Evolutionary conservation across 805 yeast genomes (phyloP).

Genomic region (Zygosaccharomyces lentus): DNA sequence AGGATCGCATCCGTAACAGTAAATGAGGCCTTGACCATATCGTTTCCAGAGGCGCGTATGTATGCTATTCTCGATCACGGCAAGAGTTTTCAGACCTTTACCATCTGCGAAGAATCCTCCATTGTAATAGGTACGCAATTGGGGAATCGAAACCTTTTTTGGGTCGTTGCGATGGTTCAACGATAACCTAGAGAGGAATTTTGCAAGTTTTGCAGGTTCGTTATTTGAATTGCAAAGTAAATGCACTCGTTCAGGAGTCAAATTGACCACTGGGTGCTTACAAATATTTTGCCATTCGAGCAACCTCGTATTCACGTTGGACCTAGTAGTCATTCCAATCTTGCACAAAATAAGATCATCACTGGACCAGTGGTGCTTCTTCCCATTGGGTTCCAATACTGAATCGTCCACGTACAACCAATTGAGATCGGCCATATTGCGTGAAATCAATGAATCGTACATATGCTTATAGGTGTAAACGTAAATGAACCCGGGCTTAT

Average conservation of each 20-base stretch:
- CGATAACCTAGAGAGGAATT: conserved; percentile 14
- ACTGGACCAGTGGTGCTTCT: conserved; percentile 18
- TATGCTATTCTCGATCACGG: conserved; percentile 21
- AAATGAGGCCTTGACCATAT: conserved; percentile 29
- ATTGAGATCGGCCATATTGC: conserved; percentile 4
- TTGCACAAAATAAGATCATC: conserved; percentile 25
- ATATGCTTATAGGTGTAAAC: conserved; percentile 26
- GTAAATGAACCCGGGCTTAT: conserved; percentile 26
- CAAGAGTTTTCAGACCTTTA: conserved; percentile 14
- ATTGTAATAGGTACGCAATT: conserved; percentile 17
- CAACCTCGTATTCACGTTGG: conserved; percentile 24
- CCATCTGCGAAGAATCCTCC: conserved; percentile 27
- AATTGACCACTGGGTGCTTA: conserved; percentile 24
- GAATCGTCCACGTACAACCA: conserved; percentile 28
- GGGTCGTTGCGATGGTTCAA: conserved; percentile 3
- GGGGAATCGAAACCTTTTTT: background rate
- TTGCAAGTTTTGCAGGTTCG: conserved; percentile 2
- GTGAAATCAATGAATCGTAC: conserved; percentile 15
- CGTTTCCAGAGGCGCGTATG: conserved; percentile 30
- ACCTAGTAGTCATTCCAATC: conserved; percentile 32
- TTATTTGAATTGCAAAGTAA: background rate
- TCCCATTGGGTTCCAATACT: conserved; percentile 6
- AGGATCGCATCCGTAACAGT: conserved; percentile 30
- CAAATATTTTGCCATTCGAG: conserved; percentile 30
- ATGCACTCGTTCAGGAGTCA: conserved; percentile 26